Base-by-base conservation (phyloP, 2,329 filamentous ascomycete species). In the Sclerotinia trifoliorum region DNA sequence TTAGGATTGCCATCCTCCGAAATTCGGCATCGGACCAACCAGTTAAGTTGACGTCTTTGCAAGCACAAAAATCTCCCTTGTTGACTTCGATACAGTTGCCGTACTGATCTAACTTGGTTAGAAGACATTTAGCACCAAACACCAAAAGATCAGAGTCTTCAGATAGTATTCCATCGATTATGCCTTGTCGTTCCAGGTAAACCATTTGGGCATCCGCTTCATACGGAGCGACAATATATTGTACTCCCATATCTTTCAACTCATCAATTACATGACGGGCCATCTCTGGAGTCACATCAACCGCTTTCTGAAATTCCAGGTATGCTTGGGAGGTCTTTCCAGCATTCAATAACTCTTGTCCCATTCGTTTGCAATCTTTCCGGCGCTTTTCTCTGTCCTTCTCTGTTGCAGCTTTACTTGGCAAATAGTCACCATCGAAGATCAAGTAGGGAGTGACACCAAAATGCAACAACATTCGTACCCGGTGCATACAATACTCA, bases 201-300 rank as follows among this genome's bases (percentile, higher is more conserved):
- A 93, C 94, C 74, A 99, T 85, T 79, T 99, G 94, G n/a, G 94
- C 90, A 79, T 99, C 95, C 58, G 95, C 95, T 82, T 99, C 95
- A 80, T 97, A 99, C 0, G 95, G 95, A 0, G 95, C 95, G 24
- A 99, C 96, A 67, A 99, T 84, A 77, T 97, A 98, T 68, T 92
- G 86, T 21, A 99, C 85, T 51, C 88, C 85, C 75, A 89, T 82
- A 75, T 87, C 87, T 80, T 96, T 97, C 75, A 98, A 83, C 78
- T 96, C 92, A 73, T 97, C 93, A 69, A 99, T 99, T 65, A 98
- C 81, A 73, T 91, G 85, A 8, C 92, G 88, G 10, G 95, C 95
- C 96, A 99, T 99, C 75, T 95, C 89, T 2, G 96, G 94, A 1
- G 95, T 98, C 49, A 99, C 89, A 78, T 99, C 95, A 70, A 98